phyloP scores from a whole-genome alignment of 2,329 filamentous ascomycete species.

The Colletotrichum higginsianum region DNA sequence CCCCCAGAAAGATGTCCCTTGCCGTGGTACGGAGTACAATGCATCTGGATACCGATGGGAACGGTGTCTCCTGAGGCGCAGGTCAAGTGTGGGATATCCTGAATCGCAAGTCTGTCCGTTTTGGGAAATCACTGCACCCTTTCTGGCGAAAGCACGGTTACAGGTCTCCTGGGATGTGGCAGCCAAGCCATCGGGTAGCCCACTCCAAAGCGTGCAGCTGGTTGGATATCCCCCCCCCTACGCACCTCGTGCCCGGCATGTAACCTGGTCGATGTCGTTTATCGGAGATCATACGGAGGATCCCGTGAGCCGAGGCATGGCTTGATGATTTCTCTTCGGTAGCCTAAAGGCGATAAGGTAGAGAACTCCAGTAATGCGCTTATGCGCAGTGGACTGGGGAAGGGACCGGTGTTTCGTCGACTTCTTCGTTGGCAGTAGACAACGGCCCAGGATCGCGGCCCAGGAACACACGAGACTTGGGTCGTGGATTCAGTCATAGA shows the following conservation, averaged over 20 bases:
- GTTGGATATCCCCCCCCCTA: constrained; percentile 5
- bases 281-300: constrained; percentile 22
- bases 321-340: constrained; percentile 16
- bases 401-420: constrained; percentile 18
- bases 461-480: constrained; percentile 14
- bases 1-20: constrained; percentile 22
- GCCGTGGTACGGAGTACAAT: constrained; percentile 15
- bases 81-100: constrained; percentile 16
- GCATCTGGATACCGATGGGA: constrained; percentile 18
- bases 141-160: constrained; percentile 35
- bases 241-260: not conserved
- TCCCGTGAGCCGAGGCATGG: constrained; percentile 16
- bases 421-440: constrained; percentile 1
- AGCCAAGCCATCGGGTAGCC: constrained; percentile 32
- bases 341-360: constrained; percentile 26
- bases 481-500: not conserved
- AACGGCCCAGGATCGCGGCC: constrained; percentile 3
- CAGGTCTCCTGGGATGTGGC: constrained; percentile 21
- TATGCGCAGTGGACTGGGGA: not conserved
- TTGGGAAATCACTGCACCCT: constrained; percentile 36
- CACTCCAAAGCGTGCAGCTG: not conserved
- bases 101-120: constrained; percentile 42
- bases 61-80: constrained; percentile 21
- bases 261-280: constrained; percentile 27
- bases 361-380: not conserved